Conservation (phyloP, 2,329 filamentous ascomycete species). For the Beauveria caledonica region DNA sequence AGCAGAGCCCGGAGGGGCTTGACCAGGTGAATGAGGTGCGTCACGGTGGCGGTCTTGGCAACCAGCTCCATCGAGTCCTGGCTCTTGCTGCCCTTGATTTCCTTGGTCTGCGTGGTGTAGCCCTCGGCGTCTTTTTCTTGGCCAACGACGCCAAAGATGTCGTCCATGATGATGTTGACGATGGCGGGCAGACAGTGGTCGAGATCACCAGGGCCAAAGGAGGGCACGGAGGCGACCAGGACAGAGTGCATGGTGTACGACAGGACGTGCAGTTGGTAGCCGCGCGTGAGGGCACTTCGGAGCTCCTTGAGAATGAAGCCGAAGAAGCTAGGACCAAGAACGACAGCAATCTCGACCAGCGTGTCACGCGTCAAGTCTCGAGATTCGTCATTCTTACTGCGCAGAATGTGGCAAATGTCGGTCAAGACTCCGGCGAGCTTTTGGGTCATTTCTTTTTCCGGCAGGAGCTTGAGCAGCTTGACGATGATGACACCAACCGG, state of each 20-base stretch:
- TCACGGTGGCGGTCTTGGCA: constrained; percentile 71
- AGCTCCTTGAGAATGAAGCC: constrained; percentile 92
- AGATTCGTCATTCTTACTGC: constrained; percentile 80
- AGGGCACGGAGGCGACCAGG: constrained; percentile 64
- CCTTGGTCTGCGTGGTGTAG: constrained; percentile 91
- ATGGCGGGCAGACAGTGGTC: constrained; percentile 79
- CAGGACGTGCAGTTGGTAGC: constrained; percentile 89
- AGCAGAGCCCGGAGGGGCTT: constrained; percentile 71
- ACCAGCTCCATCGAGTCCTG: constrained; percentile 95
- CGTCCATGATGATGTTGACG: constrained; percentile 86
- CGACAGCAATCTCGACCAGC: constrained; percentile 69
- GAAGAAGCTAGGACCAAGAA: constrained; percentile 76
- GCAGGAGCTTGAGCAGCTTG: constrained; percentile 76
- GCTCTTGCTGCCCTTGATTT: constrained; percentile 96
- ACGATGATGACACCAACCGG: constrained; percentile 83
- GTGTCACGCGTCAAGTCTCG: constrained; percentile 88
- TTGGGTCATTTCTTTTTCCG: constrained; percentile 61
- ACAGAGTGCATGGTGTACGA: constrained; percentile 94
- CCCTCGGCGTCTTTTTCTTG: constrained; percentile 97
- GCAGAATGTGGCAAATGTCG: constrained; percentile 86
- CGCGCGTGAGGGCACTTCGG: constrained; percentile 69
- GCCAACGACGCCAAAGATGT: constrained; percentile 86
- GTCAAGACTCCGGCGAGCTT: constrained; percentile 77
- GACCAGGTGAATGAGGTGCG: constrained; percentile 65
- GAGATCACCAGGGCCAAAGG: constrained; percentile 71